phyloP scores from a whole-genome alignment of 371 early-diverging fungal genomes.

The Rhizopus stolonifer region DNA sequence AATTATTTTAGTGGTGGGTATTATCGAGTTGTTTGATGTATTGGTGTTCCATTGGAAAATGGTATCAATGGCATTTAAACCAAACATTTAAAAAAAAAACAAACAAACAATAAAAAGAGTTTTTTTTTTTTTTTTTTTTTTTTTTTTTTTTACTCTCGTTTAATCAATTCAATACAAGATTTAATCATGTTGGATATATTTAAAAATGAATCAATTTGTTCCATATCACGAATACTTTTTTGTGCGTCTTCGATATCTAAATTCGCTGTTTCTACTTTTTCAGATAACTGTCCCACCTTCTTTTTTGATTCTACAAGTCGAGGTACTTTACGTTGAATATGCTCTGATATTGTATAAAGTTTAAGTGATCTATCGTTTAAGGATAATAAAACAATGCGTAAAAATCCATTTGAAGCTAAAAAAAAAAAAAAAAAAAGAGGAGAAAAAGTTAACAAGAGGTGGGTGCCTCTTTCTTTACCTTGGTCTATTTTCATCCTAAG shows the following conservation, averaged over 20 bases:
- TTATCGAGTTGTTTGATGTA: constrained; percentile 11
- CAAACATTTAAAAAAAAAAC: too few species aligned
- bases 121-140: too few species aligned
- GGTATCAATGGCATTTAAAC: constrained; percentile 4
- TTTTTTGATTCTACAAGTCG: constrained; percentile 26
- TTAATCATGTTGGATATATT: constrained; percentile 36
- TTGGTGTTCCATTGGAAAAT: constrained; percentile 9
- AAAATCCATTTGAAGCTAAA: constrained; percentile 12
- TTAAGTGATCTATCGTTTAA: constrained; percentile 39
- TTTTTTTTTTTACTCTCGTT: too few species aligned
- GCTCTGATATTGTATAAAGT: constrained; percentile 36
- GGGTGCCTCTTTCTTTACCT: constrained; percentile 1
- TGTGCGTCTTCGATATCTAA: constrained; percentile 38
- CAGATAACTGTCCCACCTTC: constrained; percentile 6
- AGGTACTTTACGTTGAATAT: constrained; percentile 41
- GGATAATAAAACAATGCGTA: constrained; percentile 18
- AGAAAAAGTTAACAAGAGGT: neutral
- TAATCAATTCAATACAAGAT: constrained; percentile 17
- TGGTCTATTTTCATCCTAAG: constrained; percentile 8
- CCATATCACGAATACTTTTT: constrained; percentile 27
- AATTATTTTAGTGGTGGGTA: constrained; percentile 27
- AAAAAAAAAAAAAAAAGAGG: neutral
- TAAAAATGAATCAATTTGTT: constrained; percentile 32
- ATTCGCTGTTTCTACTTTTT: constrained; percentile 27
- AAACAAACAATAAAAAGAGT: too few species aligned